Evolutionary conservation across 768 basidiomycete species (phyloP).

Genomic region (Myochromella boudieri): DNA sequence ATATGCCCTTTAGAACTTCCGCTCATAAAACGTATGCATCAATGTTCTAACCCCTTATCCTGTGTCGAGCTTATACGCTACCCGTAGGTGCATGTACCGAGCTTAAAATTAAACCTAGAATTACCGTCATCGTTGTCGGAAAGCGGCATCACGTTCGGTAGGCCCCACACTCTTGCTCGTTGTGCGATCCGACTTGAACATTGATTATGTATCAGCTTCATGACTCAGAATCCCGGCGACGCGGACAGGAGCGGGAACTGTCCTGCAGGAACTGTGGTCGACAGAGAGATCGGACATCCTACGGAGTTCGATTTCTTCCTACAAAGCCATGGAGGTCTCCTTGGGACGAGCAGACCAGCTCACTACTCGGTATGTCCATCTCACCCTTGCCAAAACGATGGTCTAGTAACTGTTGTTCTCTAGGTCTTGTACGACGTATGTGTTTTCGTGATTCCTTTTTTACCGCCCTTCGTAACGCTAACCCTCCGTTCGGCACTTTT

Average conservation of each 20-base stretch:
- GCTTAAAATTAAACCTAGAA: slow-evolving; percentile 57
- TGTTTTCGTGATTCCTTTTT: neutral
- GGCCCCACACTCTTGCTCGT: slow-evolving; percentile 2
- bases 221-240: slow-evolving; percentile 29
- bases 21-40: slow-evolving; percentile 49
- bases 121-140: slow-evolving; percentile 79
- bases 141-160: slow-evolving; percentile 69
- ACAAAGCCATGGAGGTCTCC: slow-evolving; percentile 72
- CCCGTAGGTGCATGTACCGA: slow-evolving; percentile 59
- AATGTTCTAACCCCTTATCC: neutral
- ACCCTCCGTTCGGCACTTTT: neutral
- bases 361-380: slow-evolving; percentile 43
- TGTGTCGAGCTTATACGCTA: neutral
- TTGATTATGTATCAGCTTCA: slow-evolving; percentile 28
- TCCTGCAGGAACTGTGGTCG: slow-evolving; percentile 77
- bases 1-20: slow-evolving; percentile 47
- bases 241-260: slow-evolving; percentile 72
- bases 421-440: slow-evolving; percentile 45
- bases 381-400: neutral
- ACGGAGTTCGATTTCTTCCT: slow-evolving; percentile 79
- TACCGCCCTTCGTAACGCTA: neutral
- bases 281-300: slow-evolving; percentile 67
- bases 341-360: slow-evolving; percentile 64
- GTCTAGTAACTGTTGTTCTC: neutral
- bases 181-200: slow-evolving; percentile 1